These are phyloP conservation scores for Wickerhamomyces hampshirensis DNA, from an alignment of 805 yeast species.

Conservation along the genomic window DNA sequence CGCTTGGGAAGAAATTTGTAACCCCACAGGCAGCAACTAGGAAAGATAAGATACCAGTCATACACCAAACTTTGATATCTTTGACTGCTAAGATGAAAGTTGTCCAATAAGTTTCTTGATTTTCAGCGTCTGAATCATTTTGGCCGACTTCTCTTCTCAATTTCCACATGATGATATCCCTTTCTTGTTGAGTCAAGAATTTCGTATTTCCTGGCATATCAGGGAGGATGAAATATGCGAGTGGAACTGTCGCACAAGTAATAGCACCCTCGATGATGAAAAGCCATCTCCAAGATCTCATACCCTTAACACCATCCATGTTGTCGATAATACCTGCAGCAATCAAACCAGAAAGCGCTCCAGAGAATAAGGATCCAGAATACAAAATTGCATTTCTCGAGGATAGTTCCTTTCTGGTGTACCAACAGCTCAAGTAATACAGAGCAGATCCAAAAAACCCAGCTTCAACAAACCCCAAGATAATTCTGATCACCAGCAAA, in stretches of 20 bases:
- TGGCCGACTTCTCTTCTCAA: slow-evolving; percentile 25
- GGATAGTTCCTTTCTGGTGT: slow-evolving; percentile 40
- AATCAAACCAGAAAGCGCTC: slow-evolving; percentile 49
- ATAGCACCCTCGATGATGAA: slow-evolving; percentile 58
- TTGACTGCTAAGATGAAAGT: slow-evolving; percentile 33
- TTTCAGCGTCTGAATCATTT: slow-evolving; percentile 23
- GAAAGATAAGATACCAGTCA: slow-evolving; percentile 37
- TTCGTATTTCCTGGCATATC: slow-evolving; percentile 49
- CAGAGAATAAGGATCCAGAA: slow-evolving; percentile 48
- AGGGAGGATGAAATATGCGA: slow-evolving; percentile 44
- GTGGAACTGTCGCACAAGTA: slow-evolving; percentile 44
- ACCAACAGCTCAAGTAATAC: slow-evolving; percentile 50
- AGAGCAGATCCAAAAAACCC: slow-evolving; percentile 49
- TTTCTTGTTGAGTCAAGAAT: slow-evolving; percentile 40
- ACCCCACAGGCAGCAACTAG: slow-evolving; percentile 58
- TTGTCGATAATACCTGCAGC: slow-evolving; percentile 46
- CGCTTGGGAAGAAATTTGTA: slow-evolving; percentile 57
- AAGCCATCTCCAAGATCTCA: slow-evolving; percentile 64
- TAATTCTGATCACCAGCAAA: slow-evolving; percentile 29
- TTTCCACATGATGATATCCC: slow-evolving; percentile 29
- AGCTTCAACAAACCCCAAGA: slow-evolving; percentile 41
- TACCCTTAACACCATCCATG: slow-evolving; percentile 34
- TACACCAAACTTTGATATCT: slow-evolving; percentile 44
- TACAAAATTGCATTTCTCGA: slow-evolving; percentile 51
- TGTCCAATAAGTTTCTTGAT: slow-evolving; percentile 28